Conservation (phyloP, 331 rosid genomes). For the Malus hybrid region DNA sequence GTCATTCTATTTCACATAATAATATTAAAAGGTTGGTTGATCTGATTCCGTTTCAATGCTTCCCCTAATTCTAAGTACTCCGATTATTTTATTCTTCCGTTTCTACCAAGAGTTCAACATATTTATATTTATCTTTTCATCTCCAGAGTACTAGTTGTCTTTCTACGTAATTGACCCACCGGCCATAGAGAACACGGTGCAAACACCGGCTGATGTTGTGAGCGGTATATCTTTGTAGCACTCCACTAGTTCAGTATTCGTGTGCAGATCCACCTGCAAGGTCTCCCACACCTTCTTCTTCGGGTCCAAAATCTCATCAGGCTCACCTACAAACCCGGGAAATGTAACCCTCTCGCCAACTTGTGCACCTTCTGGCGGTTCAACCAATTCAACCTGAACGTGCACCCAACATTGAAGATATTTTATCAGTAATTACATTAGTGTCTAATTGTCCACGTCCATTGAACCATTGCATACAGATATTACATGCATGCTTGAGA, state of each 20-base stretch:
- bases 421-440: neutral
- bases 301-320: conserved; percentile 78
- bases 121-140: too few species aligned
- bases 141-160: too few species aligned
- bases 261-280: conserved; percentile 67
- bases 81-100: too few species aligned
- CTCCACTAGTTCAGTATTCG: conserved; percentile 49
- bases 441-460: neutral
- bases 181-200: conserved; percentile 64
- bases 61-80: too few species aligned
- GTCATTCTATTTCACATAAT: too few species aligned
- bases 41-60: too few species aligned
- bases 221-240: conserved; percentile 69
- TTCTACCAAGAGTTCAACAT: too few species aligned
- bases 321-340: conserved; percentile 59
- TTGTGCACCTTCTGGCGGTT: conserved; percentile 63
- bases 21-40: too few species aligned
- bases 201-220: conserved; percentile 77
- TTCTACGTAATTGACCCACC: conserved; percentile 54
- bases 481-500: neutral
- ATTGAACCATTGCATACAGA: neutral
- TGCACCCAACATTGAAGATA: neutral
- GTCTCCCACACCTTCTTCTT: conserved; percentile 95
- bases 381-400: conserved; percentile 73
- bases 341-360: conserved; percentile 75